These are phyloP conservation scores for Cytauxzoon felis DNA, from an alignment of 169 alveolate species.

Conservation along the genomic window DNA sequence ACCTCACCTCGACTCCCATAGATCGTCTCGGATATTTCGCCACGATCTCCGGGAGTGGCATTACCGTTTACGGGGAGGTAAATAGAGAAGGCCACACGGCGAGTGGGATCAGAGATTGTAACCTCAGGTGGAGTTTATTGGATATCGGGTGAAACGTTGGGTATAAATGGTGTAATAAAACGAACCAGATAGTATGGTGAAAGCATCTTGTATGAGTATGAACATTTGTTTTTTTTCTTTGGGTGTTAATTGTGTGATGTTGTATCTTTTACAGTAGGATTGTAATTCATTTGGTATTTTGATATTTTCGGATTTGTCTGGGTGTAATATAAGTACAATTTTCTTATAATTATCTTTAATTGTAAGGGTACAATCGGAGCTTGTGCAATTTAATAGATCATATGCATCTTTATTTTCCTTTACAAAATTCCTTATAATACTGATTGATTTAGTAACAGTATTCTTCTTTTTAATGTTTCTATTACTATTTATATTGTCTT, in stretches of 20 bases:
- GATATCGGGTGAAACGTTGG: too few species aligned
- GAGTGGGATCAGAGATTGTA: too few species aligned
- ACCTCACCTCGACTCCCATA: too few species aligned
- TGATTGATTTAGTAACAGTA: slow-evolving; percentile 28
- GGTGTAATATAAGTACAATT: slow-evolving; percentile 70
- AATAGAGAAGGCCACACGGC: too few species aligned
- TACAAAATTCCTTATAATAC: slow-evolving; percentile 64
- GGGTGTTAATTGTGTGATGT: slow-evolving; percentile 44
- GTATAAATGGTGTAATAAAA: too few species aligned
- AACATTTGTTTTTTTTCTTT: slow-evolving; percentile 71
- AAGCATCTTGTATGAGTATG: slow-evolving; percentile 88
- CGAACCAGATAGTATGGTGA: slow-evolving; percentile 85
- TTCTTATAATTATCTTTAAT: slow-evolving; percentile 67
- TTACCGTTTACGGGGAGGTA: too few species aligned
- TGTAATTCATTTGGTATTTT: slow-evolving; percentile 53
- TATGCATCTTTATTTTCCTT: slow-evolving; percentile 65
- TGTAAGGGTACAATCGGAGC: slow-evolving; percentile 63
- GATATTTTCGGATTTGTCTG: slow-evolving; percentile 63
- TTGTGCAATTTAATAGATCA: slow-evolving; percentile 65
- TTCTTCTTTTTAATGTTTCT: background rate
- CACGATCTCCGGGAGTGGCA: too few species aligned
- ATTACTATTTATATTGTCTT: slow-evolving; percentile 2
- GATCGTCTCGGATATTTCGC: too few species aligned
- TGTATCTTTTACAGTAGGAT: slow-evolving; percentile 61
- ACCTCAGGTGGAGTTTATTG: too few species aligned